Base-by-base conservation (phyloP, 2,329 filamentous ascomycete species). In the Diaporthe helianthi region DNA sequence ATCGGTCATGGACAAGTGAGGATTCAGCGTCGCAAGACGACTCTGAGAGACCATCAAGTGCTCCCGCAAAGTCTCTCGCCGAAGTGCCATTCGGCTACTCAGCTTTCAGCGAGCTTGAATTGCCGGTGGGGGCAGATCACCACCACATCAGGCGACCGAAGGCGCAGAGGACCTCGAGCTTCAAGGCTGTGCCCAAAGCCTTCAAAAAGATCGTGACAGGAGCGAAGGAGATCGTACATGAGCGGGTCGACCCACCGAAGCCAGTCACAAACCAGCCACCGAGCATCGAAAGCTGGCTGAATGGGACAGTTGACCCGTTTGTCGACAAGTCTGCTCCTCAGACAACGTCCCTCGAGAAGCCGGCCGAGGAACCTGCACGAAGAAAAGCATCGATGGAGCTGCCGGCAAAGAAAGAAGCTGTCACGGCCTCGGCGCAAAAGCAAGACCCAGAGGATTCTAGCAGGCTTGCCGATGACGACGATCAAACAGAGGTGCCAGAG, bases 241-340 rank as follows among this genome's bases (percentile, higher is more conserved):
- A 90, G 67, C 84, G 84, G 67, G 84, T 84, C 52, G 88, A 90
- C 63, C 83, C 86, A 4, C 84, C 84, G 1, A 84, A 83, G 58
- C 82, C 84, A 9, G 79, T 82, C 2, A 78, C 79, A 3, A 90
- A 90, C 70, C 85, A 87, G 52, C 88, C 89, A 6, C 86, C 85
- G 1, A 90, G 84, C 73, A 91, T 91, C 66, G 89, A 91, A 75
- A 89, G 85, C 26, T 91, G 89, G 89, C 80, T 91, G 31, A 87
- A 86, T 74, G 84, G 81, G 26, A 91, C 89, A 0, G 84, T 89
- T 17, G 89, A 90, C 73, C 87, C 88, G 4, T 89, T 89, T 74
- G 81, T 89, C 2, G 87, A 90, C 19, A 72, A 76, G 2, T 58
- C 73, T 19, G 60, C 66, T 19, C 74, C 77, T 15, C 82, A 77